Base-by-base conservation (phyloP, 169 alveolate genomes). In the Plasmodium falciparum region DNA sequence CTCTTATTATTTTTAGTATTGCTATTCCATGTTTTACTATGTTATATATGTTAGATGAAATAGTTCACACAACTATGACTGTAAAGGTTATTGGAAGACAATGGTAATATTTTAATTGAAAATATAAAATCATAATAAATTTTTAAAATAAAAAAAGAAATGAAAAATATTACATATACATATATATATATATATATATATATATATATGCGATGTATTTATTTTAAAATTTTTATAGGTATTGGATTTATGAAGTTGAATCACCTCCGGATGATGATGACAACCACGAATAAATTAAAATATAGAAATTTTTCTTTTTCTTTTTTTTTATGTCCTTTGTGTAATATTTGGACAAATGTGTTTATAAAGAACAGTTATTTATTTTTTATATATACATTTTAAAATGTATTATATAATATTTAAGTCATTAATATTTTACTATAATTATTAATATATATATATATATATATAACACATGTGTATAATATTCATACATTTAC, bases 161-260 rank as follows among this genome's bases (percentile, higher is more conserved):
- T 33, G 8, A 33, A 11, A 7, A 56, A 56, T 56, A 56, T 56
- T 61, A 52, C 58, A 67, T 29, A 24, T 45, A 17, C 52, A 59
- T 13, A 29, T 74, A 73, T 29, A 43, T 61, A 39, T 26, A 47
- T 15, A 52, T 15, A 66, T 43, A 2, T 69, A 52, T 29, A 52
- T 50, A 13, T 58, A 8, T 69, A 43, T 43, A 2, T 26, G 33
- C 33, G 33, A 26, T 26, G 33, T 26, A 26, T 67, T 47, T 2
- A 26, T 26, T 62, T 43, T 58, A 45, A 56, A 58, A 43, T 47
- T 8, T 29, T 26, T 67, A 39, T 56, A 92, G 95, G 95, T 95
- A 96, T 75, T 96, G 98, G 98, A 95, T 96, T 11, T 96, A 96
- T 92, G 98, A 96, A 74, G 98, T 96, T 49, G 98, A 96, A 66